phyloP scores from a whole-genome alignment of 164 flowering plant genomes.

The Berberis thunbergii region DNA sequence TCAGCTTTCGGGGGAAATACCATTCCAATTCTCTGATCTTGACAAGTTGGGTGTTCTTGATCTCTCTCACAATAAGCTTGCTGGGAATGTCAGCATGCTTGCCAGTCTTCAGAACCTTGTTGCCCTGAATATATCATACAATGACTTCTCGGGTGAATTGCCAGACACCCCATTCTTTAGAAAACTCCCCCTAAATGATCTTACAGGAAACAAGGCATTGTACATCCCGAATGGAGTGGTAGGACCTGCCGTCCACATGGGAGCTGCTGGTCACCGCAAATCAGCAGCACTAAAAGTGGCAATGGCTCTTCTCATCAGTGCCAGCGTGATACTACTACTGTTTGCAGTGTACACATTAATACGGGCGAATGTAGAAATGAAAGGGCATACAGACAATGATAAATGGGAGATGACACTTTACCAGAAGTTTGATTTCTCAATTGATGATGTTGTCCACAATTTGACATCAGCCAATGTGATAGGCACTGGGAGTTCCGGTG shows the following conservation, averaged over 20 bases:
- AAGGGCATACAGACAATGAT: conserved; percentile 17
- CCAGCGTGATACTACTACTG: conserved; percentile 55
- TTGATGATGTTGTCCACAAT: conserved; percentile 53
- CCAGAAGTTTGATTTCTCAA: conserved; percentile 73
- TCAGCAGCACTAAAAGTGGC: conserved; percentile 50
- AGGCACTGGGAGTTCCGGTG: conserved; percentile 95
- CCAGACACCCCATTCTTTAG: conserved; percentile 79
- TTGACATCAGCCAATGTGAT: conserved; percentile 67
- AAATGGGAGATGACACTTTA: conserved; percentile 80
- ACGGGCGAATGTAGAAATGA: conserved; percentile 27
- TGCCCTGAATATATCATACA: conserved; percentile 73
- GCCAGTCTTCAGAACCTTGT: conserved; percentile 71
- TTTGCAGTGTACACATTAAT: conserved; percentile 50
- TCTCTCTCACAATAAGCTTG: conserved; percentile 69
- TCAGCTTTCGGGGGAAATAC: conserved; percentile 60
- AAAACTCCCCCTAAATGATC: conserved; percentile 58
- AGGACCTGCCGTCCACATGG: conserved; percentile 25
- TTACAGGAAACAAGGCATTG: conserved; percentile 59
- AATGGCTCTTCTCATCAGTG: conserved; percentile 57
- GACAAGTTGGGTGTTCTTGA: conserved; percentile 67
- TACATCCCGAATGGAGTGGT: conserved; percentile 34
- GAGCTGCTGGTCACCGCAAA: conserved; percentile 15
- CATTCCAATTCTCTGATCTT: conserved; percentile 52
- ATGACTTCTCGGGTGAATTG: conserved; percentile 76
- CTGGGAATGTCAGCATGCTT: conserved; percentile 49